Conservation (phyloP, 2,329 filamentous ascomycete genomes). For the Sporothrix inflata region DNA sequence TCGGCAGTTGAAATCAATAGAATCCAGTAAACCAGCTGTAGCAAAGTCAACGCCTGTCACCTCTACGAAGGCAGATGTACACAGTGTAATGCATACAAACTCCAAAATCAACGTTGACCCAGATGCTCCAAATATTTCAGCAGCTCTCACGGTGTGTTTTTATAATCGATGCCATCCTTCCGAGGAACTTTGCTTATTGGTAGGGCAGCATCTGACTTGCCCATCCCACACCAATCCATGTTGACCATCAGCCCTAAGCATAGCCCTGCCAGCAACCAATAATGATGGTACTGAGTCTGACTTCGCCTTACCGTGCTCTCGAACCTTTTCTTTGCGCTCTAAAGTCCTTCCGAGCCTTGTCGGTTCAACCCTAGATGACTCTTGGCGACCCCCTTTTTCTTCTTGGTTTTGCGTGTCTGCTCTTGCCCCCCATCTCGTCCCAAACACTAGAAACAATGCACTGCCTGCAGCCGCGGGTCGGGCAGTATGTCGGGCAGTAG, state of each 20-base stretch:
- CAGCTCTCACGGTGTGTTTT: too few species aligned
- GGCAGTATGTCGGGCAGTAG: background rate
- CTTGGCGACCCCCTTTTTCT: background rate
- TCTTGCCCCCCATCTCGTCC: background rate
- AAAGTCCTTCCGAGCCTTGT: background rate
- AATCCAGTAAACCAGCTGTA: too few species aligned
- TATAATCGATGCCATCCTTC: too few species aligned
- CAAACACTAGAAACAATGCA: conserved; percentile 8
- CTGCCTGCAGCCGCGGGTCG: conserved; percentile 6
- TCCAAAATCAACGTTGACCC: too few species aligned
- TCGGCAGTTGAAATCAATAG: background rate
- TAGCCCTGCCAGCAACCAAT: background rate
- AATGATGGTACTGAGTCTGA: background rate
- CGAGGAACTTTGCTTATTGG: too few species aligned
- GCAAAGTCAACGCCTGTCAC: too few species aligned
- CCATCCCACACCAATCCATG: too few species aligned
- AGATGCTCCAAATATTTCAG: too few species aligned
- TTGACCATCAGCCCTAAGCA: background rate
- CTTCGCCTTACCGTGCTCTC: background rate
- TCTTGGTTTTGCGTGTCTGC: background rate
- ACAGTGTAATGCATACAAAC: too few species aligned
- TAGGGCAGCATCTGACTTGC: too few species aligned
- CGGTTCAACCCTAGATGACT: background rate
- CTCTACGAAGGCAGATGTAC: too few species aligned
- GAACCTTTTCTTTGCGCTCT: background rate